Evolutionary conservation across 371 early-diverging fungal genomes (phyloP).

Genomic region (Neoconidiobolus thromboides): DNA sequence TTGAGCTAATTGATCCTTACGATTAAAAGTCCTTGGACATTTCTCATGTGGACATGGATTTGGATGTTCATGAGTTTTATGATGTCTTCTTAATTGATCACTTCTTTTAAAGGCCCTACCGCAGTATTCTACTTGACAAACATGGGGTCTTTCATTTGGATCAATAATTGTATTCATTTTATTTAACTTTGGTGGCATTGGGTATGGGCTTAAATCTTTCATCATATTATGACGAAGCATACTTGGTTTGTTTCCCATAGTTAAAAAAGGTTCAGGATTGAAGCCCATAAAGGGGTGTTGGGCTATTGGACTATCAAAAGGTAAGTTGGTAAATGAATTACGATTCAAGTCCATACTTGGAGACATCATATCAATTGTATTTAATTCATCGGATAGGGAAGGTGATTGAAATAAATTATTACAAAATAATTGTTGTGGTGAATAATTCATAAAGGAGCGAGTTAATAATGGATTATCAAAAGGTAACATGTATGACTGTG

Average conservation of each 20-base stretch:
- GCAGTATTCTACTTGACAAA: slow-evolving; percentile 4
- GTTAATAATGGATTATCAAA: neutral
- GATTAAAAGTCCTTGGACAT: slow-evolving; percentile 3
- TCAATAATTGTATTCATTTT: neutral
- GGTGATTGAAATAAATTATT: neutral
- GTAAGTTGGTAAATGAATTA: no score
- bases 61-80: slow-evolving; percentile 4
- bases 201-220: neutral
- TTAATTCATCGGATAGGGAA: neutral
- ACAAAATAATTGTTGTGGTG: neutral
- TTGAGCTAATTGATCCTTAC: neutral
- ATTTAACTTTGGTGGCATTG: neutral
- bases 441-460: neutral
- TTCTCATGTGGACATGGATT: neutral
- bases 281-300: neutral
- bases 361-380: neutral
- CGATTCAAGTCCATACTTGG: neutral
- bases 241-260: neutral
- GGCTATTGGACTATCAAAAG: neutral
- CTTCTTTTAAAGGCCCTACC: neutral
- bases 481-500: neutral
- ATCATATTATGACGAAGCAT: neutral
- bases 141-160: neutral
- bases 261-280: neutral
- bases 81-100: neutral